Conservation (phyloP, 2,329 filamentous ascomycete species). For the Apiospora rasikravindrae region DNA sequence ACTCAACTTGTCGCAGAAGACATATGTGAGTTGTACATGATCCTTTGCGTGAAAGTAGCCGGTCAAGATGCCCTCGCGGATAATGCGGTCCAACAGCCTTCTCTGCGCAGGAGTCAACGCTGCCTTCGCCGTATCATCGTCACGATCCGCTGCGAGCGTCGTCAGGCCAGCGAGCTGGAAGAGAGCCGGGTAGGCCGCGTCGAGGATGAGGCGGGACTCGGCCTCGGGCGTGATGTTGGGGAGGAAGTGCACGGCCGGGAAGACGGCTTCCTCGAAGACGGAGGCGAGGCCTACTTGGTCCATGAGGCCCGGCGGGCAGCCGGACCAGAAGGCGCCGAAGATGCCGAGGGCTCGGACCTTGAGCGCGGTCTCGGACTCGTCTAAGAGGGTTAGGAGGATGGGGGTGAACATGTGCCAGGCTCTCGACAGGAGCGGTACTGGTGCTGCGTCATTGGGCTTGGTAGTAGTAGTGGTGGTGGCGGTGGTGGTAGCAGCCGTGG, state of each 20-base stretch:
- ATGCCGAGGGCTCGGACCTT: slow-evolving; percentile 62
- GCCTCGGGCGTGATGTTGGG: slow-evolving; percentile 77
- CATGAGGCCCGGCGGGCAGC: slow-evolving; percentile 59
- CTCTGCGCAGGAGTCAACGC: slow-evolving; percentile 32
- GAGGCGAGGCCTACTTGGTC: slow-evolving; percentile 66
- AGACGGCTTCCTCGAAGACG: slow-evolving; percentile 72
- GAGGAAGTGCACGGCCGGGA: slow-evolving; percentile 76
- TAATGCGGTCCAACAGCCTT: slow-evolving; percentile 57
- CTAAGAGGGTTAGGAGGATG: slow-evolving; percentile 70
- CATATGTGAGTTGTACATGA: slow-evolving; percentile 59
- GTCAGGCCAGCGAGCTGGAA: slow-evolving; percentile 57
- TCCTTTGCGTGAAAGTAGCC: slow-evolving; percentile 64
- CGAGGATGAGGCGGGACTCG: slow-evolving; percentile 70
- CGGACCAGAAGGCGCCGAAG: slow-evolving; percentile 59
- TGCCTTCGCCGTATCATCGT: slow-evolving; percentile 8
- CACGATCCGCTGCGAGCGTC: slow-evolving; percentile 25
- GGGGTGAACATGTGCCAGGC: slow-evolving; percentile 75
- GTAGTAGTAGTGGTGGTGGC: neutral
- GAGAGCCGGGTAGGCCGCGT: slow-evolving; percentile 69
- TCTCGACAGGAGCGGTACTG: slow-evolving; percentile 46
- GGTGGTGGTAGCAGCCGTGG: neutral
- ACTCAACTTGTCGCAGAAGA: slow-evolving; percentile 58
- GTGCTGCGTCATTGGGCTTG: neutral
- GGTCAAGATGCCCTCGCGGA: slow-evolving; percentile 61
- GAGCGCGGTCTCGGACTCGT: slow-evolving; percentile 61